These are phyloP conservation scores for Udeniomyces megalosporus DNA, from an alignment of 768 basidiomycete species.

Conservation along the genomic window DNA sequence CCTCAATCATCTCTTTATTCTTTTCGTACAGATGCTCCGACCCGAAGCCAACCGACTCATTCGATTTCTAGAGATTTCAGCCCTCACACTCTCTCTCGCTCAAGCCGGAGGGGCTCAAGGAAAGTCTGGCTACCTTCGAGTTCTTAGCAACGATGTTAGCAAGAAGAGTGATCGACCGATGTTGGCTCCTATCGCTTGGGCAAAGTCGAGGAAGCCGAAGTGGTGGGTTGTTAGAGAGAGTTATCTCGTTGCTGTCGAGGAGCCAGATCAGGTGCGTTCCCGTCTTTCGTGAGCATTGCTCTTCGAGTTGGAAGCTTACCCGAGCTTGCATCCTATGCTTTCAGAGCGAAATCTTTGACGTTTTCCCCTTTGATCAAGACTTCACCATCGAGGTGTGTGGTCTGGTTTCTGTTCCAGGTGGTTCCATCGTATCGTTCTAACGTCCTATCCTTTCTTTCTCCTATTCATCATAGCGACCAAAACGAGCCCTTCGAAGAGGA, in stretches of 20 bases:
- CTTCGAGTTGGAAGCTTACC: neutral
- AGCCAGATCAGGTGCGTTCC: slow-evolving; percentile 61
- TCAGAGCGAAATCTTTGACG: slow-evolving; percentile 76
- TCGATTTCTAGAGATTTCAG: slow-evolving; percentile 80
- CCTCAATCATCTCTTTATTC: neutral
- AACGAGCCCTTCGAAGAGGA: slow-evolving; percentile 72
- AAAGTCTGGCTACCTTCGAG: slow-evolving; percentile 66
- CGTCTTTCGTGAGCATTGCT: neutral
- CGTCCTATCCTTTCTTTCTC: neutral
- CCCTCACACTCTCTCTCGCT: slow-evolving; percentile 65
- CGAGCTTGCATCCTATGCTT: neutral
- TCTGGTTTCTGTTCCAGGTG: too few species aligned
- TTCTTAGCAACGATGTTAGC: slow-evolving; percentile 25
- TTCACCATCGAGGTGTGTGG: slow-evolving; percentile 50
- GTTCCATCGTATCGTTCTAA: neutral
- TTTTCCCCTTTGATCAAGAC: slow-evolving; percentile 76
- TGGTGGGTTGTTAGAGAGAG: slow-evolving; percentile 92
- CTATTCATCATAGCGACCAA: slow-evolving; percentile 40
- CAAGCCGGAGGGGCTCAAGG: slow-evolving; percentile 62
- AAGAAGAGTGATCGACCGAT: slow-evolving; percentile 29
- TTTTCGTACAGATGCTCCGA: slow-evolving; percentile 68
- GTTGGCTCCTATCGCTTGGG: slow-evolving; percentile 32
- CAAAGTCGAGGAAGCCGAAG: slow-evolving; percentile 40
- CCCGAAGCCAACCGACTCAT: slow-evolving; percentile 76
- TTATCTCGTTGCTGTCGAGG: slow-evolving; percentile 70